Conservation (phyloP, 1,284 basidiomycete species). For the Spongiforma sp. region DNA sequence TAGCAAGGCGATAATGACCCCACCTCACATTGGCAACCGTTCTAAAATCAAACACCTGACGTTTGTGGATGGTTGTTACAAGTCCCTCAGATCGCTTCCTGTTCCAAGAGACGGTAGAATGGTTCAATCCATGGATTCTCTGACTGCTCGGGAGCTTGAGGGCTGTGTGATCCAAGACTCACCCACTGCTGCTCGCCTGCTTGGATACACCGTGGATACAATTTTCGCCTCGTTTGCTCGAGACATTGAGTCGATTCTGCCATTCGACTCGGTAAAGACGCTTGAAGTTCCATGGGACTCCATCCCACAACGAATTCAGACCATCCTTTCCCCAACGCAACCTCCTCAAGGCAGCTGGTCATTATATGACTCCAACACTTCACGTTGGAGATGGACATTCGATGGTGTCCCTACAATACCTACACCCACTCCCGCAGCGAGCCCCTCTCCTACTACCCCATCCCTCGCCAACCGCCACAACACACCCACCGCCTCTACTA, state of each 20-base stretch:
- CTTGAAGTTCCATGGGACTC: background rate
- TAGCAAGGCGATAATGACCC: background rate
- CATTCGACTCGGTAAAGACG: background rate
- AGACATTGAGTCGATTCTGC: background rate
- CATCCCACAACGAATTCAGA: background rate
- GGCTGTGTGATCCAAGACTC: slow-evolving; percentile 1
- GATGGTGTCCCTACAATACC: background rate
- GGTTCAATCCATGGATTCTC: background rate
- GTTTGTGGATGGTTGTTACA: background rate
- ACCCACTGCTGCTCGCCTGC: background rate
- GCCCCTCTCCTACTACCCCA: background rate
- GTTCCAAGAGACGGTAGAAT: background rate
- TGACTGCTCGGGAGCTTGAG: background rate
- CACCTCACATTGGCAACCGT: background rate
- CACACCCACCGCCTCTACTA: background rate
- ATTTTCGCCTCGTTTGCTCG: background rate
- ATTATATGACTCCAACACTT: background rate
- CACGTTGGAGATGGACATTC: background rate
- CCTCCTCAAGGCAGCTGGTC: background rate
- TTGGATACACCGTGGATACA: background rate
- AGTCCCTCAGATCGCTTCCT: background rate
- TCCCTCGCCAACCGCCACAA: background rate
- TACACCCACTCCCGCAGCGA: background rate
- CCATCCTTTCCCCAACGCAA: background rate
- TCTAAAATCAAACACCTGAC: background rate